A percentile compares a stretch with the other conserved stretches of the same genome.
phyloP scores from a whole-genome alignment of 1,139 yeast genomes.

The Sporopachydermia cereana region DNA sequence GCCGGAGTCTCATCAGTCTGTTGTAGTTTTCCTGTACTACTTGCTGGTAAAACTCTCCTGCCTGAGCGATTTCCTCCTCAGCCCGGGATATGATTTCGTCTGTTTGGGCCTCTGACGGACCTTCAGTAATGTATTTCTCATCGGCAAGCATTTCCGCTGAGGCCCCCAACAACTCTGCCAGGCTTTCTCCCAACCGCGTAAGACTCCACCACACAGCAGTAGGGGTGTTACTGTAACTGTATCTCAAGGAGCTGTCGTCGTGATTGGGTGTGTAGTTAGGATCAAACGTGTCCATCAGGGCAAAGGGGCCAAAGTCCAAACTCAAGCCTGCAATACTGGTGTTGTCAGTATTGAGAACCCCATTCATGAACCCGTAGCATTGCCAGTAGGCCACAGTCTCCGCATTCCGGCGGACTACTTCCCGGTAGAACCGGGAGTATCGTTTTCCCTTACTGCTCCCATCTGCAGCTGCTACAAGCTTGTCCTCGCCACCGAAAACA shows the following conservation, averaged over 20 bases:
- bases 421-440: conserved; percentile 63
- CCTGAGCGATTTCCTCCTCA: conserved; percentile 47
- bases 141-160: conserved; percentile 40
- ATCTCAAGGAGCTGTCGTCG: conserved; percentile 64
- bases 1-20: conserved; percentile 46
- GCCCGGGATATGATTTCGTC: conserved; percentile 49
- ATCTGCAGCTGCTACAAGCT: conserved; percentile 21
- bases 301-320: conserved; percentile 92
- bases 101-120: conserved; percentile 35
- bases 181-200: conserved; percentile 70
- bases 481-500: conserved; percentile 35
- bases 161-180: conserved; percentile 73
- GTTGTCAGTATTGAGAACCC: conserved; percentile 90
- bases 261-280: conserved; percentile 82
- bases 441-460: conserved; percentile 27
- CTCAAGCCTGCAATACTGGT: conserved; percentile 79
- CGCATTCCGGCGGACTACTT: conserved; percentile 64
- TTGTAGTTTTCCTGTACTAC: conserved; percentile 51
- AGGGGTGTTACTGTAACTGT: conserved; percentile 75
- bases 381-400: conserved; percentile 78
- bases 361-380: conserved; percentile 83
- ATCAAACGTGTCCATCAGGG: conserved; percentile 68
- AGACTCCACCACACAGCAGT: conserved; percentile 90
- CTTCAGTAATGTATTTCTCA: conserved; percentile 19
- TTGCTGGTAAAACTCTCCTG: conserved; percentile 54